A percentile compares a stretch with the other conserved stretches of the same genome.
Conservation (phyloP, 2,329 filamentous ascomycete genomes). For the Claviceps digitariae region DNA sequence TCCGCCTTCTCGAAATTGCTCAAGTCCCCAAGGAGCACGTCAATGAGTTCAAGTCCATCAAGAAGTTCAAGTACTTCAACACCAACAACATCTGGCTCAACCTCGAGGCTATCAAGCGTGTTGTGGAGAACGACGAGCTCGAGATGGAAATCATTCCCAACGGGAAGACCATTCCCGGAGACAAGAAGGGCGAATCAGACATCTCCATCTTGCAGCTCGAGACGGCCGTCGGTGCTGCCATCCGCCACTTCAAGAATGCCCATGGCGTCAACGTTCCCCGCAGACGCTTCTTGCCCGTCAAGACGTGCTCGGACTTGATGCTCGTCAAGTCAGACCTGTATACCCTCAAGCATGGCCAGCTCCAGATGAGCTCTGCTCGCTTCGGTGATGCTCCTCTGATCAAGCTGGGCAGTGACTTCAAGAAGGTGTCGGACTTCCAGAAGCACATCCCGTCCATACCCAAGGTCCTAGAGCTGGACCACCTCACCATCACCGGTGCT, state of each 20-base stretch:
- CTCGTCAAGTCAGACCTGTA: conserved; percentile 99
- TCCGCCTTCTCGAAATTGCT: conserved; percentile 93
- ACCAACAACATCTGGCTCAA: conserved; percentile 99
- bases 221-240: conserved; percentile 95
- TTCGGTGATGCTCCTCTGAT: conserved; percentile 96
- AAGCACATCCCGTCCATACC: conserved; percentile 77
- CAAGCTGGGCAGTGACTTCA: conserved; percentile 98
- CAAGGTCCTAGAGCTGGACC: conserved; percentile 83
- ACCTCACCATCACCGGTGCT: conserved; percentile 92
- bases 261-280: conserved; percentile 98
- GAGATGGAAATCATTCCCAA: conserved; percentile 99
- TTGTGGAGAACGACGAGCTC: conserved; percentile 96
- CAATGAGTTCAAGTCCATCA: conserved; percentile 99
- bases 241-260: conserved; percentile 96
- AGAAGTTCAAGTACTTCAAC: conserved; percentile 99
- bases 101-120: conserved; percentile 91
- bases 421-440: conserved; percentile 98
- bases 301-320: conserved; percentile 99
- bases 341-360: conserved; percentile 95
- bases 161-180: conserved; percentile 93
- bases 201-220: conserved; percentile 96
- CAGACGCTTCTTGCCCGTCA: conserved; percentile 96
- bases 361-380: conserved; percentile 90
- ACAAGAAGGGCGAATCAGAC: conserved; percentile 99
- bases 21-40: conserved; percentile 99